phyloP scores from a whole-genome alignment of 176 grass and related monocot genomes.

The Lolium rigidum region DNA sequence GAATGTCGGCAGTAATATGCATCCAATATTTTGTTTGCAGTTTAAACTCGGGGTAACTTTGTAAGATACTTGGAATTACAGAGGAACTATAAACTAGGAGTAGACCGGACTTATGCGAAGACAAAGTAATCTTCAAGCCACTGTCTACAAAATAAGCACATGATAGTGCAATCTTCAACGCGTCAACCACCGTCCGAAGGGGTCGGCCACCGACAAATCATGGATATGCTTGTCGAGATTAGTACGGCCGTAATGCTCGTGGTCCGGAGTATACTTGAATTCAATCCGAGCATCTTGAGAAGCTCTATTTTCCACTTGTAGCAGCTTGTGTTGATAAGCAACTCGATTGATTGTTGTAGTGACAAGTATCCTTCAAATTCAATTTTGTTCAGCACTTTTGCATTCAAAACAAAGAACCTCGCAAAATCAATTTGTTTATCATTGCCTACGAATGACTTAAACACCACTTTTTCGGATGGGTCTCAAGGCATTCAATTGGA shows the following conservation, averaged over 20 bases:
- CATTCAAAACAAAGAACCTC: conserved; percentile 8
- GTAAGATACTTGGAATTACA: neutral
- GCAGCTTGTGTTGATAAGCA: neutral
- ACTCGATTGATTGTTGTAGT: neutral
- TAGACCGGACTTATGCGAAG: neutral
- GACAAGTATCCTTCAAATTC: neutral
- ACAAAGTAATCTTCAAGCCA: neutral
- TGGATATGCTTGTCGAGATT: neutral
- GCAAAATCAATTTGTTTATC: neutral
- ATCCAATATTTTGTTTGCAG: too few species aligned
- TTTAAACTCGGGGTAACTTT: neutral
- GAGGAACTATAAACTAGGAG: neutral
- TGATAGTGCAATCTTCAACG: neutral
- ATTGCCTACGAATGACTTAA: too few species aligned
- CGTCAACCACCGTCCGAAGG: neutral
- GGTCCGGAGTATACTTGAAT: neutral
- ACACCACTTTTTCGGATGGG: too few species aligned
- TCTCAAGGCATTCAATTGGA: too few species aligned
- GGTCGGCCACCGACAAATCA: neutral
- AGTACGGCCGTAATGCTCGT: too few species aligned
- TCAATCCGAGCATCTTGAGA: neutral
- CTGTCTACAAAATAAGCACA: neutral
- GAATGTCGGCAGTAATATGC: too few species aligned
- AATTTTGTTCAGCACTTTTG: neutral
- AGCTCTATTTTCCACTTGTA: neutral